Percentiles rank a stretch among this genome's conserved stretches.
Conservation (phyloP, 192 early-diverging fungal species). For the Geranomyces michiganensis region DNA sequence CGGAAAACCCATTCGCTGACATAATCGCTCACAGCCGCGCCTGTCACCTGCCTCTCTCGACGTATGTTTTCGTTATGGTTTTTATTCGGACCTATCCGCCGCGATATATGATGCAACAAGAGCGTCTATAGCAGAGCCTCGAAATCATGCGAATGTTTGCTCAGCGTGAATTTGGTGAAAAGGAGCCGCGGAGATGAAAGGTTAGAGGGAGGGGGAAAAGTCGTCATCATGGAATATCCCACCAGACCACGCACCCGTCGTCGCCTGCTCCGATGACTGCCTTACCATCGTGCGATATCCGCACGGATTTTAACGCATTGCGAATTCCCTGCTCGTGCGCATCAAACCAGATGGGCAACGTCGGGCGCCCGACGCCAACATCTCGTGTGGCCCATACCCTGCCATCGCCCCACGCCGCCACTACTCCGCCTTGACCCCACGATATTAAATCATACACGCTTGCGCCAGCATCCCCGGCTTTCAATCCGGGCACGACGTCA, state of each 20-base stretch:
- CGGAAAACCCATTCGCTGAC: too few species aligned
- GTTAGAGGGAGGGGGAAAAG: too few species aligned
- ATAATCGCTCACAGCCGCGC: too few species aligned
- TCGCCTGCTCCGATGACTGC: conserved; percentile 25
- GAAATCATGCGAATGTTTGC: too few species aligned
- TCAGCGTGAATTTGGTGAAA: too few species aligned
- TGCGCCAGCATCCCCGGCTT: conserved; percentile 4
- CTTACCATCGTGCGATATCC: background rate
- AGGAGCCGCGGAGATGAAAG: too few species aligned
- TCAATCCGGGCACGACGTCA: background rate
- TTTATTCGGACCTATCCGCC: too few species aligned
- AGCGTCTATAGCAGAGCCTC: too few species aligned
- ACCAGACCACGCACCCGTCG: conserved; percentile 25
- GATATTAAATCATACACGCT: conserved; percentile 14
- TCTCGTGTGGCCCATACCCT: background rate
- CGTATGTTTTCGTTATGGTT: too few species aligned
- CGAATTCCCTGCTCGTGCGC: background rate
- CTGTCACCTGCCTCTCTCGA: too few species aligned
- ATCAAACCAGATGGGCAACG: conserved; percentile 3
- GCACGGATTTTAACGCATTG: conserved; percentile 20
- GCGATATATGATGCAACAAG: too few species aligned
- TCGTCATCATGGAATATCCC: conserved; percentile 9
- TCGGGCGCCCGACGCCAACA: background rate
- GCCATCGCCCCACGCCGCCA: conserved; percentile 26
- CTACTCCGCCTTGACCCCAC: background rate